Percentiles rank a stretch among this genome's conserved stretches.
Evolutionary conservation across 2,329 filamentous ascomycete species (phyloP).

Genomic region (Hypocreales sp.): DNA sequence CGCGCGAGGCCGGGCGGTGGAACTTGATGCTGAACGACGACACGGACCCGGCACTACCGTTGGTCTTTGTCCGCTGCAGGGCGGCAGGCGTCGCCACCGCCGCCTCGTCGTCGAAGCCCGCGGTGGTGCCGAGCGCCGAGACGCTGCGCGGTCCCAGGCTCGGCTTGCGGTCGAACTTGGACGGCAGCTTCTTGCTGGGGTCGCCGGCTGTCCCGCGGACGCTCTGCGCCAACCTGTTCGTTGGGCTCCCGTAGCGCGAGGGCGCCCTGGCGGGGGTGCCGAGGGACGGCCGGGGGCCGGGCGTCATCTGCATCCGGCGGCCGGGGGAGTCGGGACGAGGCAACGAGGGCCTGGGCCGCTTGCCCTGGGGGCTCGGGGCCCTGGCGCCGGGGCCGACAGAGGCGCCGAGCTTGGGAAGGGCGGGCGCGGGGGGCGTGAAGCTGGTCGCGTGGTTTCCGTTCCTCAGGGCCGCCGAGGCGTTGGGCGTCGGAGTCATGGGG

Average conservation of each 20-base stretch:
- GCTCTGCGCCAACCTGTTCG: slow-evolving; percentile 48
- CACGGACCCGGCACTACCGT: slow-evolving; percentile 36
- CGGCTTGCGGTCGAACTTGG: slow-evolving; percentile 30
- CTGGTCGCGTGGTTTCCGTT: slow-evolving; percentile 39
- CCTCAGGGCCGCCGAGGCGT: slow-evolving; percentile 37
- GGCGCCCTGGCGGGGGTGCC: slow-evolving; percentile 23
- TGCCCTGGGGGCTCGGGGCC: slow-evolving; percentile 56
- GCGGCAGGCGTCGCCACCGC: slow-evolving; percentile 39
- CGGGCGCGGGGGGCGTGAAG: slow-evolving; percentile 48
- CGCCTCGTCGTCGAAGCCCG: slow-evolving; percentile 40
- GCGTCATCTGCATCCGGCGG: slow-evolving; percentile 50
- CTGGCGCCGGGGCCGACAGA: slow-evolving; percentile 60
- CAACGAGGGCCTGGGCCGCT: slow-evolving; percentile 61
- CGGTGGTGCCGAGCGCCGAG: slow-evolving; percentile 39
- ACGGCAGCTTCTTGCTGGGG: slow-evolving; percentile 39
- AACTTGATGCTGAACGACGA: slow-evolving; percentile 38
- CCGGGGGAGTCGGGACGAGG: slow-evolving; percentile 78
- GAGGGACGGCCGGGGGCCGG: slow-evolving; percentile 40
- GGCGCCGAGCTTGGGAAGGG: slow-evolving; percentile 70
- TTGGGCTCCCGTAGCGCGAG: slow-evolving; percentile 22
- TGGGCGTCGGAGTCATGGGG: slow-evolving; percentile 55
- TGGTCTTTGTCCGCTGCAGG: slow-evolving; percentile 34
- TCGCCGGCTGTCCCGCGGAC: slow-evolving; percentile 46
- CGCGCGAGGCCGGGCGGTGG: slow-evolving; percentile 32
- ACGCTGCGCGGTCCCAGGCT: slow-evolving; percentile 41